These are phyloP conservation scores for Aspergillus ochraceoroseus DNA, from an alignment of 2,329 filamentous ascomycete species.

Conservation along the genomic window DNA sequence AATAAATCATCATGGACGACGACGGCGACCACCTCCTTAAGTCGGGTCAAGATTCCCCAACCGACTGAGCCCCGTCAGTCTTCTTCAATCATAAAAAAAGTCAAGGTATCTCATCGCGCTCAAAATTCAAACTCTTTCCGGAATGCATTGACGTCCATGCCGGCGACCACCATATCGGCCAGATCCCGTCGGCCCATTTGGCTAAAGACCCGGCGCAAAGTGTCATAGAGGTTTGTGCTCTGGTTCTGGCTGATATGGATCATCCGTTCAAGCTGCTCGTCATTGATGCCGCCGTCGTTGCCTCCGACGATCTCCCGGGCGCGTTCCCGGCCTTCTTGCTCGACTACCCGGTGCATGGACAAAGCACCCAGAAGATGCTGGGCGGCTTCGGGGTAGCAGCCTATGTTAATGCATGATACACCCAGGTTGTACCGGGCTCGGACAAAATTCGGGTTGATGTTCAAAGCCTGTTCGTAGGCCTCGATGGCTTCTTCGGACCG, in stretches of 20 bases:
- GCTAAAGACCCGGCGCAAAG: conserved; percentile 85
- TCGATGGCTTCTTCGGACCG: conserved; percentile 93
- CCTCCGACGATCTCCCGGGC: conserved; percentile 74
- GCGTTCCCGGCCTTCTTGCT: conserved; percentile 75
- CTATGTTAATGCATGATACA: conserved; percentile 95
- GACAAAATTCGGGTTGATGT: conserved; percentile 90
- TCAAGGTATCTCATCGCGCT: conserved; percentile 11
- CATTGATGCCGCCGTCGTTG: conserved; percentile 51
- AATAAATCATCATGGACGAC: background rate
- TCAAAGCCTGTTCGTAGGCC: conserved; percentile 88
- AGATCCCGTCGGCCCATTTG: conserved; percentile 90
- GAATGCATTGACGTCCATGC: conserved; percentile 87
- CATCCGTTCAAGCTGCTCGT: conserved; percentile 78
- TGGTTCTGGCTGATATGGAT: conserved; percentile 76
- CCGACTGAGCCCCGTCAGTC: too few species aligned
- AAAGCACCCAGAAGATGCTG: conserved; percentile 87
- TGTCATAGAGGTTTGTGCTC: conserved; percentile 95
- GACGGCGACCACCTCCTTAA: too few species aligned
- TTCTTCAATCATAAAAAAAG: background rate
- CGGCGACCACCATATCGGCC: conserved; percentile 77
- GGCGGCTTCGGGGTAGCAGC: conserved; percentile 87
- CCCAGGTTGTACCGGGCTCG: conserved; percentile 95
- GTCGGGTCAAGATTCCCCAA: too few species aligned
- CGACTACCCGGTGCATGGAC: conserved; percentile 91
- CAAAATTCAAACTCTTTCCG: conserved; percentile 85